phyloP scores from a whole-genome alignment of 495 filamentous ascomycete species.

The Chaetomidium leptoderma region DNA sequence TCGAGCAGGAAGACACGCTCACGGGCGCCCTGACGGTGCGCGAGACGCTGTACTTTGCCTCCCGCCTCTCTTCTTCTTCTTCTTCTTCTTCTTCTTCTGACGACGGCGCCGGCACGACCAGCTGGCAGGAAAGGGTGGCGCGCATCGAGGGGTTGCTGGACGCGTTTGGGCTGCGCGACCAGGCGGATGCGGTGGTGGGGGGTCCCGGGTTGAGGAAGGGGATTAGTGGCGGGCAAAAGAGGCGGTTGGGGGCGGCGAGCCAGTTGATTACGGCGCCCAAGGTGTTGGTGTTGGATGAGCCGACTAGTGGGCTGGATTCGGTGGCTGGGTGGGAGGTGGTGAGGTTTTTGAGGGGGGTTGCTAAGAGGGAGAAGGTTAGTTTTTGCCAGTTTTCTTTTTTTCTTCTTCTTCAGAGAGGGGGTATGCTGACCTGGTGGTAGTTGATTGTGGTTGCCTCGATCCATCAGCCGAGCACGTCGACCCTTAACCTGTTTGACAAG shows the following conservation, averaged over 20 bases:
- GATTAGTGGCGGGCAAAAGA: slow-evolving; percentile 75
- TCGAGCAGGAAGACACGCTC: slow-evolving; percentile 81
- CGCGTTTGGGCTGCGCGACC: slow-evolving; percentile 68
- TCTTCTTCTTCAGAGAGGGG: slow-evolving; percentile 16
- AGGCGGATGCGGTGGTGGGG: slow-evolving; percentile 64
- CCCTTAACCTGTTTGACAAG: slow-evolving; percentile 75
- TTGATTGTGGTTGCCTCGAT: slow-evolving; percentile 71
- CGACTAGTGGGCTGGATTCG: slow-evolving; percentile 74
- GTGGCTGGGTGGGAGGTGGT: slow-evolving; percentile 79
- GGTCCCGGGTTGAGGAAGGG: slow-evolving; percentile 70
- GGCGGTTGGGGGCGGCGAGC: slow-evolving; percentile 69
- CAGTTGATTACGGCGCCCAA: slow-evolving; percentile 75
- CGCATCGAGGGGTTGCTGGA: slow-evolving; percentile 85
- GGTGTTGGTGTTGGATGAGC: slow-evolving; percentile 78
- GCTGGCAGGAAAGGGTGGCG: slow-evolving; percentile 57
- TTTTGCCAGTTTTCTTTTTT: slow-evolving; percentile 49
- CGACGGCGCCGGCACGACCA: neutral
- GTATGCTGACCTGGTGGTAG: slow-evolving; percentile 49
- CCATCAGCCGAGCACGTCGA: slow-evolving; percentile 74
- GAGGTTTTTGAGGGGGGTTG: slow-evolving; percentile 68
- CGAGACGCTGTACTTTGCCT: slow-evolving; percentile 74
- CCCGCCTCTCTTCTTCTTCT: slow-evolving; percentile 47
- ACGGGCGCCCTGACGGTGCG: slow-evolving; percentile 72
- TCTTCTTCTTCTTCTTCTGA: neutral
- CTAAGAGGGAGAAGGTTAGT: slow-evolving; percentile 59